Conservation (phyloP, 345 rosid species). For the Aegle marmelos region DNA sequence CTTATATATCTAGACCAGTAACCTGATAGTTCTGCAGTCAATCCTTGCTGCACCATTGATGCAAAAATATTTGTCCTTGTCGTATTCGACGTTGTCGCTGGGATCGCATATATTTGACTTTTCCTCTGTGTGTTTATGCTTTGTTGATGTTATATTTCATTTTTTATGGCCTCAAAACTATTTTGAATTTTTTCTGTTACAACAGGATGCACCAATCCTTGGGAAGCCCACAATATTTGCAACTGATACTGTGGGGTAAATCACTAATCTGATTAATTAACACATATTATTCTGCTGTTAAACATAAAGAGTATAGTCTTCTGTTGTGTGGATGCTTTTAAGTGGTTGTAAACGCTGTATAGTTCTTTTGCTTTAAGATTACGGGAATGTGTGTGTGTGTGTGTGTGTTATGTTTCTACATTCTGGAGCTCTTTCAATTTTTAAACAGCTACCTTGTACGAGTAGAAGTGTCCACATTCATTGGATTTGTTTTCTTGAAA, state of each 20-base stretch:
- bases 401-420: background rate
- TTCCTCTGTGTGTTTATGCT: background rate
- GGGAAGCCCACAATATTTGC: slow-evolving; percentile 76
- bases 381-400: background rate
- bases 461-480: background rate
- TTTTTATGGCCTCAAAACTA: background rate
- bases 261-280: slow-evolving; percentile 7
- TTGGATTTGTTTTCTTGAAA: background rate
- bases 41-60: slow-evolving; percentile 5
- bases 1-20: background rate
- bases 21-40: background rate
- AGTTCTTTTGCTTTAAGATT: background rate
- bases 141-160: background rate
- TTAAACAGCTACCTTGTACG: background rate
- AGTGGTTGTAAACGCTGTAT: background rate
- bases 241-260: slow-evolving; percentile 62
- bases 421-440: background rate
- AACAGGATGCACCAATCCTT: slow-evolving; percentile 85
- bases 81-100: background rate
- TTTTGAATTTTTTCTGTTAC: slow-evolving; percentile 14
- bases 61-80: background rate
- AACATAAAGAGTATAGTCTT: background rate
- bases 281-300: background rate
- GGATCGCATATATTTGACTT: background rate
- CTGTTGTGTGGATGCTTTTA: background rate